Percentiles rank a stretch among this genome's conserved stretches.
These are phyloP conservation scores for Aphanomyces invadans DNA, from an alignment of 352 stramenopile species.

Conservation along the genomic window DNA sequence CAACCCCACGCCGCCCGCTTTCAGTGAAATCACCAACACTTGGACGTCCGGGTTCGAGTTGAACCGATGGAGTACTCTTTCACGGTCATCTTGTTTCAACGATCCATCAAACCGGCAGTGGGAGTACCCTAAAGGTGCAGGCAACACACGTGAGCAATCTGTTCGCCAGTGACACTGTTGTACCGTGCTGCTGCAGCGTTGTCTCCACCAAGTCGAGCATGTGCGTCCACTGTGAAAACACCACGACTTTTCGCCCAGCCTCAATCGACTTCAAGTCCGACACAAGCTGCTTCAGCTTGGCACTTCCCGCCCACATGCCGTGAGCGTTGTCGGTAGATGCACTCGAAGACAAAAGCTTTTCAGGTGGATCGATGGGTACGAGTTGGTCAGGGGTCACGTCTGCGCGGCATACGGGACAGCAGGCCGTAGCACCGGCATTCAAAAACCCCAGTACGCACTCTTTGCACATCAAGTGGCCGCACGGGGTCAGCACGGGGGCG, in stretches of 20 bases:
- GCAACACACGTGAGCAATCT: background rate
- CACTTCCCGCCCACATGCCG: conserved; percentile 28
- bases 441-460: conserved; percentile 61
- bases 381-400: conserved; percentile 55
- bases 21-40: conserved; percentile 83
- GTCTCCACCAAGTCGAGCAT: conserved; percentile 80
- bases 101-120: conserved; percentile 68
- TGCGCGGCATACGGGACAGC: conserved; percentile 72
- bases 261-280: conserved; percentile 55
- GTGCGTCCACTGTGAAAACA: conserved; percentile 87
- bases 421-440: conserved; percentile 32
- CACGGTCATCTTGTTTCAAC: conserved; percentile 58
- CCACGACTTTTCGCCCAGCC: conserved; percentile 69
- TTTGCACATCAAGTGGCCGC: conserved; percentile 77
- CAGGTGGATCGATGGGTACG: conserved; percentile 31
- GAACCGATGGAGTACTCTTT: conserved; percentile 64
- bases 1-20: conserved; percentile 84
- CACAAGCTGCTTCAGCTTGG: conserved; percentile 61
- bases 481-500: conserved; percentile 70
- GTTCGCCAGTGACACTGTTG: background rate
- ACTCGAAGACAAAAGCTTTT: background rate
- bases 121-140: conserved; percentile 39
- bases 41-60: conserved; percentile 40
- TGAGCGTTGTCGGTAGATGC: background rate
- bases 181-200: conserved; percentile 38